Conservation (phyloP, 2,329 filamentous ascomycete species). For the Coniochaeta ligniaria region DNA sequence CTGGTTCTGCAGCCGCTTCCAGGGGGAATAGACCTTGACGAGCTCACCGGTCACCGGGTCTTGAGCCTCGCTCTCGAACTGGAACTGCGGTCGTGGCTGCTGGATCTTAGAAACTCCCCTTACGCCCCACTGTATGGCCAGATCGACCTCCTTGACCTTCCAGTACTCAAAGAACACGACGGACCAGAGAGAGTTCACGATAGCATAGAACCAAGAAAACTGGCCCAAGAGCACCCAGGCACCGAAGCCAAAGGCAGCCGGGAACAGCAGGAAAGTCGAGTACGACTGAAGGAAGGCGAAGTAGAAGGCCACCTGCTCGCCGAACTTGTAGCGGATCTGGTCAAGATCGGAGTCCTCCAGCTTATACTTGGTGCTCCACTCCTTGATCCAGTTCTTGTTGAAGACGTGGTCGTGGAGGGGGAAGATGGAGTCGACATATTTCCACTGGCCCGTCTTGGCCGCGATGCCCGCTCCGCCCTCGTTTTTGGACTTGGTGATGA, state of each 20-base stretch:
- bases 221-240: conserved; percentile 78
- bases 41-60: conserved; percentile 80
- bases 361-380: conserved; percentile 65
- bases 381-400: conserved; percentile 69
- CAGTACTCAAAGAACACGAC: conserved; percentile 90
- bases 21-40: conserved; percentile 66
- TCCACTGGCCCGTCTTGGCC: conserved; percentile 62
- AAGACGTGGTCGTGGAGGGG: conserved; percentile 71
- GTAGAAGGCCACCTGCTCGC: conserved; percentile 85
- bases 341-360: conserved; percentile 62
- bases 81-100: conserved; percentile 67
- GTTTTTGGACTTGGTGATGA: conserved; percentile 66
- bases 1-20: conserved; percentile 70
- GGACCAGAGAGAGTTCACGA: conserved; percentile 77
- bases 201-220: conserved; percentile 75
- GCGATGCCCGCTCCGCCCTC: conserved; percentile 77
- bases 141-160: conserved; percentile 86
- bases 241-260: conserved; percentile 67
- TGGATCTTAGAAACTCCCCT: conserved; percentile 78
- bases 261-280: conserved; percentile 77
- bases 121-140: conserved; percentile 84
- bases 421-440: conserved; percentile 66
- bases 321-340: conserved; percentile 68
- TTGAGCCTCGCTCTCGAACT: conserved; percentile 66
- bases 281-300: conserved; percentile 92